These are phyloP conservation scores for Pichia sp. DNA, from an alignment of 1,139 yeast genomes.

Conservation along the genomic window DNA sequence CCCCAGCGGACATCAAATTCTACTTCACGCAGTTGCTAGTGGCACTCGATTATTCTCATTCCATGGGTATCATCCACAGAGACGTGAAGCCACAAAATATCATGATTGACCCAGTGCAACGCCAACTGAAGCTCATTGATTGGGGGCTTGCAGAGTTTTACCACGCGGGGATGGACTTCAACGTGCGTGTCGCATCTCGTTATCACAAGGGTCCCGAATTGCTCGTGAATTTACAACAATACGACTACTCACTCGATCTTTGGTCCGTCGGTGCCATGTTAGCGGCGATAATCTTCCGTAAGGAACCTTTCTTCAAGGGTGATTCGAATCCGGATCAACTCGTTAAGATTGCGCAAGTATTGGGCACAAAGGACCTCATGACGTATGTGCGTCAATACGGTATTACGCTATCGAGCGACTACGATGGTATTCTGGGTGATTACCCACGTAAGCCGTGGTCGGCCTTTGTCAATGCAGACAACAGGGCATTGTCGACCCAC, in stretches of 20 bases:
- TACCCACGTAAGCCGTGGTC: slow-evolving; percentile 89
- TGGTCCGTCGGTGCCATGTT: slow-evolving; percentile 98
- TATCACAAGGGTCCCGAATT: slow-evolving; percentile 98
- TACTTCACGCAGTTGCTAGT: slow-evolving; percentile 84
- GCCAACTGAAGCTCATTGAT: slow-evolving; percentile 76
- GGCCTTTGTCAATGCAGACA: slow-evolving; percentile 66
- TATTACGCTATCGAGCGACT: slow-evolving; percentile 69
- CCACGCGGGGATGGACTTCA: slow-evolving; percentile 90
- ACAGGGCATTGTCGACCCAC: slow-evolving; percentile 57
- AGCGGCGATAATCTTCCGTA: slow-evolving; percentile 93
- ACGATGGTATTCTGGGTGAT: slow-evolving; percentile 52
- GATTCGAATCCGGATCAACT: slow-evolving; percentile 93
- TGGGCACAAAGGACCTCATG: slow-evolving; percentile 83
- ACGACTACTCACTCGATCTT: slow-evolving; percentile 90
- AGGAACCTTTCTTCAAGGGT: slow-evolving; percentile 97
- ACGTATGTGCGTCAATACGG: slow-evolving; percentile 70
- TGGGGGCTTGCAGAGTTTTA: slow-evolving; percentile 99
- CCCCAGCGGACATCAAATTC: slow-evolving; percentile 74
- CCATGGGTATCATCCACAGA: slow-evolving; percentile 98
- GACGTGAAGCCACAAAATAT: slow-evolving; percentile 99
- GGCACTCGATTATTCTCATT: slow-evolving; percentile 91
- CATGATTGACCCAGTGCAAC: slow-evolving; percentile 86
- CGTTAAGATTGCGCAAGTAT: slow-evolving; percentile 86
- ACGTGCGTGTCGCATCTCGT: slow-evolving; percentile 96
- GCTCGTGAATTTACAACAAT: slow-evolving; percentile 85